phyloP scores from a whole-genome alignment of 2,329 filamentous ascomycete genomes.

The Penicillium olsonii region DNA sequence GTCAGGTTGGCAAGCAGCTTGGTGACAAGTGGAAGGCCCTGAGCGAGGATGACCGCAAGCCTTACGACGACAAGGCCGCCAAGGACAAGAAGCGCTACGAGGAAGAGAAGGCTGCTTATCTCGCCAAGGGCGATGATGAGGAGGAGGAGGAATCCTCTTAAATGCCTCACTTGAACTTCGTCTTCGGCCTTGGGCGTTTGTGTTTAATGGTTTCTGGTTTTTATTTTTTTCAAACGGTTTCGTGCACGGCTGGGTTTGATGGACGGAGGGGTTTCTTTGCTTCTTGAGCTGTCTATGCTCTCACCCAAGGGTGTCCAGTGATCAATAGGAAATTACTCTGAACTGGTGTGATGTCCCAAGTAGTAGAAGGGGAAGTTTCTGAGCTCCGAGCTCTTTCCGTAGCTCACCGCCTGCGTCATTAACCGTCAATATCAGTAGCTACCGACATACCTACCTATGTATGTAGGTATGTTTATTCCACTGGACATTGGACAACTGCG shows the following conservation, averaged over 20 bases:
- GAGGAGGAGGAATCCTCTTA: slow-evolving; percentile 56
- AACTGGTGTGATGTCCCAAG: not conserved
- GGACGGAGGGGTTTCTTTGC: slow-evolving; percentile 29
- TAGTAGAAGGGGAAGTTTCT: no score
- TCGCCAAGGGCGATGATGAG: slow-evolving; percentile 60
- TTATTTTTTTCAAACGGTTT: slow-evolving; percentile 32
- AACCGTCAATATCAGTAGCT: no score
- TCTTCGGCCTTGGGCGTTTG: slow-evolving; percentile 38
- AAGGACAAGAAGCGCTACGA: slow-evolving; percentile 99
- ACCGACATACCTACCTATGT: no score
- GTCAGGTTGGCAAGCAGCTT: slow-evolving; percentile 96
- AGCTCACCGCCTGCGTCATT: slow-evolving; percentile 15
- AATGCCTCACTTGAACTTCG: slow-evolving; percentile 24
- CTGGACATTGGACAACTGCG: no score
- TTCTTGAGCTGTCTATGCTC: slow-evolving; percentile 33
- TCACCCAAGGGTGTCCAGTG: slow-evolving; percentile 28
- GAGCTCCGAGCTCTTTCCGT: no score
- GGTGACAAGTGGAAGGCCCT: slow-evolving; percentile 99
- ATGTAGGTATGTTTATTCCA: no score
- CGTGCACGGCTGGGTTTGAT: slow-evolving; percentile 30
- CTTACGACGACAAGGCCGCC: slow-evolving; percentile 95
- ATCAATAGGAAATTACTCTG: slow-evolving; percentile 31
- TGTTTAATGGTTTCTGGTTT: slow-evolving; percentile 34
- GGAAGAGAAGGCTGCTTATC: slow-evolving; percentile 93
- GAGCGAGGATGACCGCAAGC: slow-evolving; percentile 85